Percentiles rank a stretch among this genome's conserved stretches.
phyloP scores from a whole-genome alignment of 2,329 filamentous ascomycete species.

The Cadophora gregata region DNA sequence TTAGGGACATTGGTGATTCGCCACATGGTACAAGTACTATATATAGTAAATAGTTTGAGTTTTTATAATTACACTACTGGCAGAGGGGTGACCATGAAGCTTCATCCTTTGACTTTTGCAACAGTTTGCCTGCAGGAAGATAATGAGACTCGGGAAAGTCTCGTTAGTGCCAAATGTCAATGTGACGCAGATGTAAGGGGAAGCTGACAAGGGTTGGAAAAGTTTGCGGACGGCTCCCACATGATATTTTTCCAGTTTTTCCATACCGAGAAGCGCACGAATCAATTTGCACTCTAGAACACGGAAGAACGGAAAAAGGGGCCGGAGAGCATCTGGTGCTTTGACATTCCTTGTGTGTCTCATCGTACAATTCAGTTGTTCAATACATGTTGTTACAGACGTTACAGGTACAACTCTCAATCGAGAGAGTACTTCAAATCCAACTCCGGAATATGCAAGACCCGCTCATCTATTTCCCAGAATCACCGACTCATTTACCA shows the following conservation, averaged over 20 bases:
- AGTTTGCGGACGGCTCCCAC: background rate
- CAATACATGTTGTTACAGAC: background rate
- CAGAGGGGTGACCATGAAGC: background rate
- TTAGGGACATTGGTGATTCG: background rate
- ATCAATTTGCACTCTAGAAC: background rate
- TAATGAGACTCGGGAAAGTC: background rate
- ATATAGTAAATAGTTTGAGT: background rate
- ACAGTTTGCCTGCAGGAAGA: background rate
- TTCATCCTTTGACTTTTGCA: background rate
- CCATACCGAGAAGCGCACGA: background rate
- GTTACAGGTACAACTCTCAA: background rate
- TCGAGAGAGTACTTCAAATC: background rate
- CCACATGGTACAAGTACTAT: background rate
- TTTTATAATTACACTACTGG: background rate
- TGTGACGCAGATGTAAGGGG: background rate
- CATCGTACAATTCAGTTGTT: background rate
- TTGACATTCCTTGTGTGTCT: background rate
- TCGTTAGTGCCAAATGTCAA: background rate
- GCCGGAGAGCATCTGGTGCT: background rate
- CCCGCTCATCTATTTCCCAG: background rate
- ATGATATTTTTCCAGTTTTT: background rate
- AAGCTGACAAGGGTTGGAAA: background rate
- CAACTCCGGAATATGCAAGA: constrained; percentile 4
- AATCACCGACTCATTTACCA: background rate
- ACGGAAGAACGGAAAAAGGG: background rate